phyloP scores from a whole-genome alignment of 2,329 filamentous ascomycete genomes.

The Exophiala aquamarina region DNA sequence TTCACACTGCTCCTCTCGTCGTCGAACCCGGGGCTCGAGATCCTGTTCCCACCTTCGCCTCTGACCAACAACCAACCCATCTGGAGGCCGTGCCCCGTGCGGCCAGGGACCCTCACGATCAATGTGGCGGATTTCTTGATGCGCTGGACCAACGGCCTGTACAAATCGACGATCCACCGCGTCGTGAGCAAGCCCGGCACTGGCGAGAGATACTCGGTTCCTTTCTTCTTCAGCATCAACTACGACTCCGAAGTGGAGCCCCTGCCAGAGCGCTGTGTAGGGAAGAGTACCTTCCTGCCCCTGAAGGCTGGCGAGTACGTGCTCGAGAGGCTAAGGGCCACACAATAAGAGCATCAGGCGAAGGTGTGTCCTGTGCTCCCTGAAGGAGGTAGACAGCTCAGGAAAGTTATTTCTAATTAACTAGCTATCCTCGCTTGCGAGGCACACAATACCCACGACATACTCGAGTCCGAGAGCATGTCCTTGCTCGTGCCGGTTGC shows the following conservation, averaged over 20 bases:
- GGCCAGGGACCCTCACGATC: constrained; percentile 44
- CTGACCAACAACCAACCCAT: constrained; percentile 22
- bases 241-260: constrained; percentile 29
- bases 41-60: constrained; percentile 27
- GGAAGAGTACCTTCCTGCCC: constrained; percentile 21
- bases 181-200: constrained; percentile 38
- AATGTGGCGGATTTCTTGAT: constrained; percentile 49
- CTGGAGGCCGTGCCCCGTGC: constrained; percentile 28
- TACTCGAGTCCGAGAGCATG: no score
- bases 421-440: no score
- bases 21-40: constrained; percentile 27
- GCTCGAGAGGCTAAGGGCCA: constrained; percentile 28
- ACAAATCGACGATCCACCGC: constrained; percentile 44
- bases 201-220: constrained; percentile 41
- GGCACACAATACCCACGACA: no score
- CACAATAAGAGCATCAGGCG: constrained; percentile 5
- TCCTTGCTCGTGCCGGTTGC: no score
- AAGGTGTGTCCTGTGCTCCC: no score
- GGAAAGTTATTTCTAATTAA: no score
- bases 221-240: constrained; percentile 39
- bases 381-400: no score
- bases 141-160: constrained; percentile 45
- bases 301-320: constrained; percentile 29
- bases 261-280: constrained; percentile 31
- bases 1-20: constrained; percentile 48